Evolutionary conservation across 1,284 basidiomycete species (phyloP), one percentile per base, ranked within the genome.

Genomic region (Sanghuangporus weigelae): DNA sequence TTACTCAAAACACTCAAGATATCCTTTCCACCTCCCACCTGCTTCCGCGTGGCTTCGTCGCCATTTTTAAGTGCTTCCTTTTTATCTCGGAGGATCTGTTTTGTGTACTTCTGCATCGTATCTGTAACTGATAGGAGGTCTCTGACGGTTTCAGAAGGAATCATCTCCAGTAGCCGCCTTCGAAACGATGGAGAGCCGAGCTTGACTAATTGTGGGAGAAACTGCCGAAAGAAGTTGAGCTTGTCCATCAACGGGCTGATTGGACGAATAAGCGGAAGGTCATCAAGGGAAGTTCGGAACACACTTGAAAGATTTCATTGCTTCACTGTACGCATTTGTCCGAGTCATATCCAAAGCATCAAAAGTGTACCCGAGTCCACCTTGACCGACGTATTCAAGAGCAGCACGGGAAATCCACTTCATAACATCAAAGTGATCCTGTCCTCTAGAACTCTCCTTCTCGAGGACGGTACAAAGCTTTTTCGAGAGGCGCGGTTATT

Each of bases 361-460:
- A 60, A 81, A 80, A 0, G 76, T 76, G 64, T 79, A 75, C 1
- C 80, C 77, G 19, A 78, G 65, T 2, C 75, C 76, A 12, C 70
- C 71, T 68, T 73, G 72, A 16, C 74, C 73, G 42, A 77, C 70
- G 31, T 72, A 64, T 63, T 77, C 75, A 14, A 76, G 60, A 26
- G 78, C 75, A 7, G 72, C 71, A n/a, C 74, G 72, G 2, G 72
- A 69, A 71, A 77, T 74, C 77, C 77, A 79, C 19, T 74, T 68
- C 19, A 76, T 63, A 23, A 80, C 63, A 72, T 83, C 70, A 71
- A 81, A 67, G 68, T 81, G 70, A 14, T 66, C 50, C 0, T 63
- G 35, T 11, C 71, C 68, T 23, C 60, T 40, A 21, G 50, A 21
- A 11, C 68, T 58, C 59, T 57, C 56, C 26, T 35, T 51, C 19